These are phyloP conservation scores for Sporothrix euskadiensis DNA, from an alignment of 2,329 filamentous ascomycete species.

Conservation along the genomic window DNA sequence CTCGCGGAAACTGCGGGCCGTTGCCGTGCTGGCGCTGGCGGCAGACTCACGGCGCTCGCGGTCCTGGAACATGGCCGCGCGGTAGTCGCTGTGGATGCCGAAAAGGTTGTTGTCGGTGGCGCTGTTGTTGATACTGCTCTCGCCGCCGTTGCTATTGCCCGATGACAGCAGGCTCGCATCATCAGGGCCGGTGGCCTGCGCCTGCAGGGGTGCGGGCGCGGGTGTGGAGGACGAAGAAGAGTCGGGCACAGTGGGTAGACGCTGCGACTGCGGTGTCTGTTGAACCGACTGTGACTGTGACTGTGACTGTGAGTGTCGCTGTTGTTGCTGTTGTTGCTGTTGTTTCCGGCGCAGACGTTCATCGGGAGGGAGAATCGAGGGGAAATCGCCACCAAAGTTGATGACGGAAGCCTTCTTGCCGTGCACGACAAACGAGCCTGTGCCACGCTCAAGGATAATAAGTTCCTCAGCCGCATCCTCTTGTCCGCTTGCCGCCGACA, in stretches of 20 bases:
- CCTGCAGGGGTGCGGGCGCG: constrained; percentile 39
- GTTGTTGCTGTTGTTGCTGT: constrained; percentile 38
- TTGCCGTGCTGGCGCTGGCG: constrained; percentile 66
- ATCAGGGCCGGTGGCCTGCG: constrained; percentile 3
- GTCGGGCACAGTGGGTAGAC: neutral
- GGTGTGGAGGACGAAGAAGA: constrained; percentile 38
- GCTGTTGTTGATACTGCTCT: neutral
- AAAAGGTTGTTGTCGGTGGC: neutral
- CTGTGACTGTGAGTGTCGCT: constrained; percentile 32
- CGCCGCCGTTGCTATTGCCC: constrained; percentile 5
- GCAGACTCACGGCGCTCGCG: constrained; percentile 60
- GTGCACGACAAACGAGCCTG: constrained; percentile 91
- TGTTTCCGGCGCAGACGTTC: constrained; percentile 67
- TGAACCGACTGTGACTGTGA: constrained; percentile 26
- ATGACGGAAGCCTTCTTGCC: constrained; percentile 98
- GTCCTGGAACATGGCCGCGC: constrained; percentile 51
- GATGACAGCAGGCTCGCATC: constrained; percentile 11
- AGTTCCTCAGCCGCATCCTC: constrained; percentile 45
- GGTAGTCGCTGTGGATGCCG: constrained; percentile 46
- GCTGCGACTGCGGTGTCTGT: constrained; percentile 32
- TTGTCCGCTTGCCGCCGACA: neutral
- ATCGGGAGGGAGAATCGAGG: constrained; percentile 68
- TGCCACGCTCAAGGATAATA: constrained; percentile 73
- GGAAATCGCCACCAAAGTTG: constrained; percentile 91
- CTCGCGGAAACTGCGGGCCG: constrained; percentile 64